phyloP scores from a whole-genome alignment of 2,329 filamentous ascomycete genomes.

The Colletotrichum spinosum region DNA sequence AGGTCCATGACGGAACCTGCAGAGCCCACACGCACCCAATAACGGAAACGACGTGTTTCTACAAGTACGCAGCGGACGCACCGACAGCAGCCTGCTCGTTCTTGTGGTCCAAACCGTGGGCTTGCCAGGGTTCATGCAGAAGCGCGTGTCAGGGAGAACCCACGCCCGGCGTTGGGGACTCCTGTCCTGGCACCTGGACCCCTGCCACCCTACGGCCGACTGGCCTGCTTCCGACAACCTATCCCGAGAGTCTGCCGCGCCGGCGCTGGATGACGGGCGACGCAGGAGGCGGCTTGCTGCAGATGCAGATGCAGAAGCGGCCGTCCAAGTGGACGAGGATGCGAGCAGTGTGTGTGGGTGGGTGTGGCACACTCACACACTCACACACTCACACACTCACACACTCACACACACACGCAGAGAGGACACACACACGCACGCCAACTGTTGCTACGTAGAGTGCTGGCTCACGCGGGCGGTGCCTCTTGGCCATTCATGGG shows the following conservation, averaged over 20 bases:
- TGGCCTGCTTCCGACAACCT: conserved; percentile 16
- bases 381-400: conserved; percentile 14
- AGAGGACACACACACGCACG: too few relatives aligned
- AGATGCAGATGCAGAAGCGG: background rate
- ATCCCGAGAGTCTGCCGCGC: conserved; percentile 20
- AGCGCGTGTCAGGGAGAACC: conserved; percentile 25
- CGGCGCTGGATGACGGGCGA: conserved; percentile 12
- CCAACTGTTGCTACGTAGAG: too few relatives aligned
- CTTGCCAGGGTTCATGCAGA: conserved; percentile 31
- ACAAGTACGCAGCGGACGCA: conserved; percentile 18
- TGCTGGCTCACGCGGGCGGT: background rate
- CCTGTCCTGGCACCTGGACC: background rate
- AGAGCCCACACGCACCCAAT: background rate
- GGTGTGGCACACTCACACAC: background rate
- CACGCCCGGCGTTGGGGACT: conserved; percentile 20
- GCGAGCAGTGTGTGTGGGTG: background rate
- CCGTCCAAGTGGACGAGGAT: conserved; percentile 2
- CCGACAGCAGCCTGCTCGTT: conserved; percentile 13
- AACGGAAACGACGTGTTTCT: conserved; percentile 7
- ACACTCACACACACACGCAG: conserved; percentile 12
- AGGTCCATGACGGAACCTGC: background rate
- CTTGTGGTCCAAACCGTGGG: conserved; percentile 11
- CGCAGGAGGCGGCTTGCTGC: background rate
- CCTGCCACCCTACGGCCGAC: conserved; percentile 2
- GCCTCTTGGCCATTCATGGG: conserved; percentile 7